phyloP scores from a whole-genome alignment of 768 basidiomycete genomes.

The Rhodocollybia butyracea region DNA sequence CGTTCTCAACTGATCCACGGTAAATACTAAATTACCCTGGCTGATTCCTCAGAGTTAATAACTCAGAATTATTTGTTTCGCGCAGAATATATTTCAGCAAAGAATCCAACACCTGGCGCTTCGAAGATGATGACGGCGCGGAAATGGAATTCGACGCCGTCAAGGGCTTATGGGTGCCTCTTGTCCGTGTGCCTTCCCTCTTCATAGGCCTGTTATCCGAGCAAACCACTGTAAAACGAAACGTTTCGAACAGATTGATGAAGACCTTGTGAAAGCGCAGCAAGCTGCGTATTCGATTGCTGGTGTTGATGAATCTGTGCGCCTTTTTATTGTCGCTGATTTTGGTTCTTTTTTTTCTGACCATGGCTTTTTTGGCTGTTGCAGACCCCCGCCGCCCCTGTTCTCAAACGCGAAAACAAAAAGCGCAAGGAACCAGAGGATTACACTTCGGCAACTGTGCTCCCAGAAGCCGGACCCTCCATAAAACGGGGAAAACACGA shows the following conservation, averaged over 20 bases:
- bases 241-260: constrained; percentile 62
- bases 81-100: constrained; percentile 74
- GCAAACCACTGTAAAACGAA: not conserved
- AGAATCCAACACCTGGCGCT: constrained; percentile 74
- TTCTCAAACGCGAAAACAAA: constrained; percentile 75
- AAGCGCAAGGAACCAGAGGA: constrained; percentile 77
- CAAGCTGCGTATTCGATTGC: constrained; percentile 92
- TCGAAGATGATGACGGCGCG: constrained; percentile 86
- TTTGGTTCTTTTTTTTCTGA: too few species aligned
- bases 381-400: constrained; percentile 88
- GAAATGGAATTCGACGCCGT: constrained; percentile 85
- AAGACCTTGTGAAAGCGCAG: constrained; percentile 82
- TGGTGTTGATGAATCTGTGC: constrained; percentile 92
- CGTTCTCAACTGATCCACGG: constrained; percentile 80
- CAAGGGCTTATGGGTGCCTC: constrained; percentile 78
- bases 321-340: too few species aligned
- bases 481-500: constrained; percentile 69
- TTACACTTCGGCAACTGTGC: constrained; percentile 55
- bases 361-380: too few species aligned
- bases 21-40: constrained; percentile 20
- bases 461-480: constrained; percentile 44
- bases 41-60: too few species aligned
- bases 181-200: constrained; percentile 73
- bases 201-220: not conserved
- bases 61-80: not conserved